Evolutionary conservation across 73 alveolate species (phyloP).

Genomic region (Breviolum minutum): DNA sequence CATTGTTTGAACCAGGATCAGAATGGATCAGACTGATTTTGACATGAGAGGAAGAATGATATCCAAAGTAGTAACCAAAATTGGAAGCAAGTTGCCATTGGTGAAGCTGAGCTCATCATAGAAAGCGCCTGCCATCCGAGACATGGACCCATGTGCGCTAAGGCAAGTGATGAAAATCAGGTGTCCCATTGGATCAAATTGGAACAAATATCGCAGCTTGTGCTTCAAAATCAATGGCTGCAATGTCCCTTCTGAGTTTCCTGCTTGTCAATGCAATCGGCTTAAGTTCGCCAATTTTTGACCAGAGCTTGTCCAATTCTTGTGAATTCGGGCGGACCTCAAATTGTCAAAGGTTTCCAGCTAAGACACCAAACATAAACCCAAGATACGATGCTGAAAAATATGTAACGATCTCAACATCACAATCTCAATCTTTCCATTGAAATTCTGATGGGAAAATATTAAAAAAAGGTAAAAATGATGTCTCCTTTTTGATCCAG

Average conservation of each 20-base stretch:
- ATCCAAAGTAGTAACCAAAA: not conserved
- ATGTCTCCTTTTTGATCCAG: not conserved
- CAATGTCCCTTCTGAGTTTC: not conserved
- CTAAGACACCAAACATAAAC: not conserved
- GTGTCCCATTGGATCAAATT: not conserved
- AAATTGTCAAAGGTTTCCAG: not conserved
- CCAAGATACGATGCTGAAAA: not conserved
- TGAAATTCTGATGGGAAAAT: no score
- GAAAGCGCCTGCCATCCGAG: slow-evolving; percentile 34
- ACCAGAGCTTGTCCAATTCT: slow-evolving; percentile 84
- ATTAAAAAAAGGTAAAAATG: not conserved
- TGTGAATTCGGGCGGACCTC: slow-evolving; percentile 75
- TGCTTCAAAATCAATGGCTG: not conserved
- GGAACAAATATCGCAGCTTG: not conserved
- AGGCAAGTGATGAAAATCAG: not conserved
- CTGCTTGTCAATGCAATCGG: slow-evolving; percentile 54
- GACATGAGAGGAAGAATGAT: not conserved
- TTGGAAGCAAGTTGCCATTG: slow-evolving; percentile 29
- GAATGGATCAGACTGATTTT: not conserved
- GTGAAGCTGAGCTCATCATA: slow-evolving; percentile 82
- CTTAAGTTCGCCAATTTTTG: slow-evolving; percentile 40
- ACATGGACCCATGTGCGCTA: no score
- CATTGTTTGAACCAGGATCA: no score
- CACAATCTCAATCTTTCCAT: not conserved
- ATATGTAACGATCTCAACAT: not conserved